Conservation (phyloP, 768 basidiomycete species). For the Boletales sp. region DNA sequence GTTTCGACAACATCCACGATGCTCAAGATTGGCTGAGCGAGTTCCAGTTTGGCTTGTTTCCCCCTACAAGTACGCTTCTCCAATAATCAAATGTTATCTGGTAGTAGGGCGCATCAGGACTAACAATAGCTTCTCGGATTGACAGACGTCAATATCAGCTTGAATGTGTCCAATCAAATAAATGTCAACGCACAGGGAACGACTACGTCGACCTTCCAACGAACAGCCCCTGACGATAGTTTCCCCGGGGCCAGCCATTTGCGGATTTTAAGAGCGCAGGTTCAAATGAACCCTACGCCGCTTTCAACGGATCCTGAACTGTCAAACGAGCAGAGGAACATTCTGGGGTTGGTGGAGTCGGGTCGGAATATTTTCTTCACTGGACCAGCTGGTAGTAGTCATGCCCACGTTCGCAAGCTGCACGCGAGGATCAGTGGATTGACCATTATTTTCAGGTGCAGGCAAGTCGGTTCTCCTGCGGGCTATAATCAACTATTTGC, state of each 20-base stretch:
- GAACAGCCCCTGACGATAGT: not conserved
- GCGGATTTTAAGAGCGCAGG: not conserved
- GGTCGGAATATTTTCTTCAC: slow-evolving; percentile 71
- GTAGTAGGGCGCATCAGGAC: not conserved
- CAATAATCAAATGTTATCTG: not conserved
- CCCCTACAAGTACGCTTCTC: slow-evolving; percentile 19
- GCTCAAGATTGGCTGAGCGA: slow-evolving; percentile 23
- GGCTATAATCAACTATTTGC: slow-evolving; percentile 49
- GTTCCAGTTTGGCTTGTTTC: slow-evolving; percentile 8
- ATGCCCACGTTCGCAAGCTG: not conserved
- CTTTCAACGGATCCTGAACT: slow-evolving; percentile 15
- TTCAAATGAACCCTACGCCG: not conserved
- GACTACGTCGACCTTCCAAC: slow-evolving; percentile 7
- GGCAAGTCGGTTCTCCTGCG: slow-evolving; percentile 70
- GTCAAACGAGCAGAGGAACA: slow-evolving; percentile 38
- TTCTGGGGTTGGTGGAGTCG: slow-evolving; percentile 45
- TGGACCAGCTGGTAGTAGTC: slow-evolving; percentile 58
- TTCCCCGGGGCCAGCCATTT: not conserved
- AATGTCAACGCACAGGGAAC: not conserved
- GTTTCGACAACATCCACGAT: slow-evolving; percentile 28
- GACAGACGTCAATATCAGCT: slow-evolving; percentile 19
- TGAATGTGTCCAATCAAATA: slow-evolving; percentile 11
- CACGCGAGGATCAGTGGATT: not conserved
- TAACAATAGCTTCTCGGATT: not conserved
- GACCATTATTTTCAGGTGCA: slow-evolving; percentile 41